Conservation (phyloP, 164 flowering plant genomes). For the Akebia trifoliata region DNA sequence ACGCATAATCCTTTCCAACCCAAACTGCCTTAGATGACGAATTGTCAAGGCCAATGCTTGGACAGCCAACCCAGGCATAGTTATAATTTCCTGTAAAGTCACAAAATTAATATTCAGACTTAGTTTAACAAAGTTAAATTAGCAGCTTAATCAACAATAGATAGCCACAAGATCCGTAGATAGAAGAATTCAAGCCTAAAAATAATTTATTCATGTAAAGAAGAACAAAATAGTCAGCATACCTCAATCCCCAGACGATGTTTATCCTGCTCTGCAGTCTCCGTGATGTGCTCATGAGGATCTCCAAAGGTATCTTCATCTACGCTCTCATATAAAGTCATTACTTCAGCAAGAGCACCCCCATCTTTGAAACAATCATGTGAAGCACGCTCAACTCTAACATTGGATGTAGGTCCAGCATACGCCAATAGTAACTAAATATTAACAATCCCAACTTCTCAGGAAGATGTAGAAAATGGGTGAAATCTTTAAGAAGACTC, state of each 20-base stretch:
- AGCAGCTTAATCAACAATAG: not conserved
- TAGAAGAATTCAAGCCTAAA: not conserved
- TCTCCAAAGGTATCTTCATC: constrained; percentile 19
- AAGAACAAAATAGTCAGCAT: constrained; percentile 3
- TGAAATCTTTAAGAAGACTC: not conserved
- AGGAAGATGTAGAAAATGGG: not conserved
- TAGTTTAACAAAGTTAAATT: not conserved
- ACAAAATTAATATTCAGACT: constrained; percentile 2
- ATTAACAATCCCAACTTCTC: constrained; percentile 6
- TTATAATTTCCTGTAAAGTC: constrained; percentile 54
- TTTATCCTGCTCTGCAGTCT: constrained; percentile 14
- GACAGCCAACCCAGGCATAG: constrained; percentile 71
- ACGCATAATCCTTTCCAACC: constrained; percentile 66
- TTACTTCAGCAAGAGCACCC: constrained; percentile 78
- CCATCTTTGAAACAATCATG: constrained; percentile 62
- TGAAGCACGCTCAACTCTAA: constrained; percentile 71
- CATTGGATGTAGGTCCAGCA: constrained; percentile 84
- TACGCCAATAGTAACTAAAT: constrained; percentile 63
- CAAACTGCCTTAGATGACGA: constrained; percentile 83
- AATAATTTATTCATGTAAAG: not conserved
- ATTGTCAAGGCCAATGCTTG: constrained; percentile 81
- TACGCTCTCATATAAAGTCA: constrained; percentile 54
- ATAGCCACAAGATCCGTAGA: not conserved
- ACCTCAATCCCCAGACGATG: constrained; percentile 48
- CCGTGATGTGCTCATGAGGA: constrained; percentile 18